Percentiles rank a stretch among this genome's conserved stretches.
Evolutionary conservation across 2,329 filamentous ascomycete species (phyloP).

Genomic region (Apiospora rasikravindrae): DNA sequence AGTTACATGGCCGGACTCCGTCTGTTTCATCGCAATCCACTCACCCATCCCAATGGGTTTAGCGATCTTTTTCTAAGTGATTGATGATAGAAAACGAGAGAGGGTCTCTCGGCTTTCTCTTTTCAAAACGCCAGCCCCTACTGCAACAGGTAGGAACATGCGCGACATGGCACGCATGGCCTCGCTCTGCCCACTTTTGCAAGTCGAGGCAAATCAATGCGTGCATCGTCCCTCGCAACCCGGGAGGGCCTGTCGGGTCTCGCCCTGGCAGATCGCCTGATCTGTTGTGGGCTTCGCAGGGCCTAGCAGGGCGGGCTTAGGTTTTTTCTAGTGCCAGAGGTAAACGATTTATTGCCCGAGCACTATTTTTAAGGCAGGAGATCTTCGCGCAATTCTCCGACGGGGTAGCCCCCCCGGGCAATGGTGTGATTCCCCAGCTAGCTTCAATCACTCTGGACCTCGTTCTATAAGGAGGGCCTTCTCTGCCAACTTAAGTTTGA

Average conservation of each 20-base stretch:
- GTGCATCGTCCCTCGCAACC: not conserved
- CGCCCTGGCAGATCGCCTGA: not conserved
- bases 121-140: not conserved
- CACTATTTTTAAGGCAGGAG: not conserved
- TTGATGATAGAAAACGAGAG: not conserved
- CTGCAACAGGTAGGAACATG: not conserved
- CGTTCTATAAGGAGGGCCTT: not conserved
- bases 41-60: not conserved
- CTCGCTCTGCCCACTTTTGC: not conserved
- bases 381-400: conserved; percentile 4
- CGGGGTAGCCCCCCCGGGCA: not conserved
- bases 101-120: not conserved
- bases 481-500: not conserved
- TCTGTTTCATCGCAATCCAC: not conserved
- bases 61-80: not conserved
- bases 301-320: not conserved
- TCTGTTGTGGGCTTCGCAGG: not conserved
- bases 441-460: not conserved
- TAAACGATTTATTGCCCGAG: not conserved
- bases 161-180: too few relatives aligned
- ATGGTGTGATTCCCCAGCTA: not conserved
- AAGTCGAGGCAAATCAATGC: not conserved
- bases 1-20: not conserved
- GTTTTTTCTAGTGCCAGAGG: not conserved
- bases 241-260: not conserved